Evolutionary conservation across 208 protist genomes (phyloP).

Genomic region (Trichomonas vaginalis): DNA sequence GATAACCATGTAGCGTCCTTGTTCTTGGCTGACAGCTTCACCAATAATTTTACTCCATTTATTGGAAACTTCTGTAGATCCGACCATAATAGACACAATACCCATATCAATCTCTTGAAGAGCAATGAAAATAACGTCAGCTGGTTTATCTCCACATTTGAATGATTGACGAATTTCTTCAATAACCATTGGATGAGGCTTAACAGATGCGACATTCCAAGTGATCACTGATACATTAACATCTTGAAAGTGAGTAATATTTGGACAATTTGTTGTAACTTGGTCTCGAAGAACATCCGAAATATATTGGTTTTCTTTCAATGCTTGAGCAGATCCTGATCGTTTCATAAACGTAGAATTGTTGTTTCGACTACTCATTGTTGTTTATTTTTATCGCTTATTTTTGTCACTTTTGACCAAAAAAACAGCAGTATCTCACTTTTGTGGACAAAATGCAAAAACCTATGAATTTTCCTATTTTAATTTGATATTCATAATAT

Average conservation of each 20-base stretch:
- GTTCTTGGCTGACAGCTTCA: background rate
- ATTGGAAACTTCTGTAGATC: background rate
- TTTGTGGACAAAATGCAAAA: no score
- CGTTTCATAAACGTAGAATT: no score
- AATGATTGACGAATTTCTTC: background rate
- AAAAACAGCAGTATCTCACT: no score
- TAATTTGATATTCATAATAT: no score
- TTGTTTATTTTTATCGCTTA: no score
- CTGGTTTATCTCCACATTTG: background rate
- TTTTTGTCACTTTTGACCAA: no score
- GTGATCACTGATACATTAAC: background rate
- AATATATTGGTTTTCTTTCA: no score
- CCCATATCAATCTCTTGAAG: constrained; percentile 14
- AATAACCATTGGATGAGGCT: background rate
- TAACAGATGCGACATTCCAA: background rate
- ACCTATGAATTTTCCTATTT: no score
- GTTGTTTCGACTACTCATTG: no score
- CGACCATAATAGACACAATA: background rate
- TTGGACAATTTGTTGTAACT: background rate
- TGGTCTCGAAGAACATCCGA: no score
- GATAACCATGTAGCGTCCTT: background rate
- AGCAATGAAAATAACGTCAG: background rate
- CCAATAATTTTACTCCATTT: background rate
- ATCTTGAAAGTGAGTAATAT: background rate
- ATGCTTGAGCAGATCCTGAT: no score